Evolutionary conservation across 345 rosid genomes (phyloP).

Genomic region (Ceriops decandra): DNA sequence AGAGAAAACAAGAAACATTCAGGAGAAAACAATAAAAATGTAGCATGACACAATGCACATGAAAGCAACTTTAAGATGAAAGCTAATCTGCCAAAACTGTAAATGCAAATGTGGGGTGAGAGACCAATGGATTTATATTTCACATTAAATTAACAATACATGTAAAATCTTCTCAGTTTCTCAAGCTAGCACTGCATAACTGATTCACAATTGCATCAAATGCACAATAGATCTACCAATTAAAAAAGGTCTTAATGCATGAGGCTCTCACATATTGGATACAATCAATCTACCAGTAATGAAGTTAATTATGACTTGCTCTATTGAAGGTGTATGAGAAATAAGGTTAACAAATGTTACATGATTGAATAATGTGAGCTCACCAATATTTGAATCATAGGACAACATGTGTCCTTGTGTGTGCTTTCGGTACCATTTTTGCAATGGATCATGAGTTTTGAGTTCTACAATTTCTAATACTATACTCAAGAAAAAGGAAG

Average conservation of each 20-base stretch:
- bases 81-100: not conserved
- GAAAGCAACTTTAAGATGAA: not conserved
- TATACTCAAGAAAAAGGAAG: not conserved
- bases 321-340: too few relatives aligned
- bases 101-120: too few relatives aligned
- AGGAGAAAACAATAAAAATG: conserved; percentile 10
- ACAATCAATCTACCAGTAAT: too few relatives aligned
- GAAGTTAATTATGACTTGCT: too few relatives aligned
- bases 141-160: too few relatives aligned
- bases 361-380: not conserved
- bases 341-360: not conserved
- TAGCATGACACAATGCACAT: not conserved
- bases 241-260: too few relatives aligned
- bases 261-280: too few relatives aligned
- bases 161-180: not conserved
- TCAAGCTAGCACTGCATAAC: not conserved
- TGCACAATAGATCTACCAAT: not conserved
- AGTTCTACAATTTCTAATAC: not conserved
- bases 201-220: not conserved
- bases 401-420: not conserved
- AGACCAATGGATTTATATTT: too few relatives aligned
- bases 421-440: not conserved
- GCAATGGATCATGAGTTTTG: not conserved
- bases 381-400: not conserved
- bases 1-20: conserved; percentile 19